phyloP scores from a whole-genome alignment of 306 rosid genomes.

The Inga oerstediana region DNA sequence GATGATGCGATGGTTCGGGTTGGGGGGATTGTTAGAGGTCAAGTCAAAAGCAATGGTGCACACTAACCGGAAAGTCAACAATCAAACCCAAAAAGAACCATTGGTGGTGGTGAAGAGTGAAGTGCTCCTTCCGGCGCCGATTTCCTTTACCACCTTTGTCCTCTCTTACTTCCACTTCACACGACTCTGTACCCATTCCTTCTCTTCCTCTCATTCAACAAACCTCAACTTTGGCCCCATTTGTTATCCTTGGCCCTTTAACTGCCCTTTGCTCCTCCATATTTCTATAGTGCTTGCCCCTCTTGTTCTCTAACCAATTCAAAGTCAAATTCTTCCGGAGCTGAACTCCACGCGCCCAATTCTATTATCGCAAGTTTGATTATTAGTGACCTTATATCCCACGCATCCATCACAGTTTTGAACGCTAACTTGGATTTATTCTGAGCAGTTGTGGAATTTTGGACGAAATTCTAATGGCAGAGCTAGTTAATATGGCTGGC shows the following conservation, averaged over 20 bases:
- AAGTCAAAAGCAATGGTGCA: not conserved
- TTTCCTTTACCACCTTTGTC: conserved; percentile 34
- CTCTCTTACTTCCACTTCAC: not conserved
- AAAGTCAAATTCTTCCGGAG: not conserved
- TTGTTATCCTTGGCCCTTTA: not conserved
- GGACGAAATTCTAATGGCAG: not conserved
- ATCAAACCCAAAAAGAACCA: not conserved
- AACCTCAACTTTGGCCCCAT: not conserved
- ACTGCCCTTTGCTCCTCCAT: too few species aligned
- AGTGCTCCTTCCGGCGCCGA: conserved; percentile 21
- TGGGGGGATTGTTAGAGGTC: not conserved
- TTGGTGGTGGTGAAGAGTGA: not conserved
- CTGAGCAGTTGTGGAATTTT: not conserved
- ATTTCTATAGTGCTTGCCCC: not conserved
- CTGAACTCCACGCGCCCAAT: not conserved
- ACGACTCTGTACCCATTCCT: not conserved
- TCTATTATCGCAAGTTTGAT: not conserved
- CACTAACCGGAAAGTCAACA: not conserved
- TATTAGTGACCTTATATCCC: conserved; percentile 25
- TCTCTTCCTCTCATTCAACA: not conserved
- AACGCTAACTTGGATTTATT: conserved; percentile 30
- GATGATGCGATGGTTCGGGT: not conserved
- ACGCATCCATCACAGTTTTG: conserved; percentile 32
- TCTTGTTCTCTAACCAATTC: not conserved
- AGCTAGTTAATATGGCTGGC: not conserved